phyloP scores from a whole-genome alignment of 306 rosid species.

The Hylodesmum podocarpum region DNA sequence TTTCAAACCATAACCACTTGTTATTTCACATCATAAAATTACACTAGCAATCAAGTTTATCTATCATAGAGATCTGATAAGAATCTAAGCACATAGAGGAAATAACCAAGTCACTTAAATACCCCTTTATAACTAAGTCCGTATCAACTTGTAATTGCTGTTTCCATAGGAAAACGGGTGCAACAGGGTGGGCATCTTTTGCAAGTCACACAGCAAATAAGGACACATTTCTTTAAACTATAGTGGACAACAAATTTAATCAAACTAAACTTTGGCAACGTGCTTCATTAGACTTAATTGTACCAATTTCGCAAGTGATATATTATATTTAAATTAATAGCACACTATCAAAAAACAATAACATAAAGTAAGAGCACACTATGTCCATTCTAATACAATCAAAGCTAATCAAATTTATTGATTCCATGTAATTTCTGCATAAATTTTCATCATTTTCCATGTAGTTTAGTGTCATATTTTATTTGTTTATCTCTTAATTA shows the following conservation, averaged over 20 bases:
- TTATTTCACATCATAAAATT: not conserved
- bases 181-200: not conserved
- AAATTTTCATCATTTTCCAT: not conserved
- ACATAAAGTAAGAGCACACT: not conserved
- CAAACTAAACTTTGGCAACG: not conserved
- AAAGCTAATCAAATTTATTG: not conserved
- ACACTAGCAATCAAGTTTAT: not conserved
- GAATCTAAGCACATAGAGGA: too few relatives aligned
- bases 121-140: too few relatives aligned
- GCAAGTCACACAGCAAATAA: slow-evolving; percentile 3
- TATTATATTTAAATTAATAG: not conserved
- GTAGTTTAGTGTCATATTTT: not conserved
- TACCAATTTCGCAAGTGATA: not conserved
- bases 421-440: not conserved
- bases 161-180: not conserved
- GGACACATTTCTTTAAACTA: not conserved
- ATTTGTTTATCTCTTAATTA: slow-evolving; percentile 4
- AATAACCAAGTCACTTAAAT: too few relatives aligned
- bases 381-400: not conserved
- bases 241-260: not conserved
- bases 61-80: not conserved
- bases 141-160: not conserved
- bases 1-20: too few relatives aligned
- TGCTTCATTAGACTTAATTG: not conserved
- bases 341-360: not conserved